Conservation (phyloP, 2,329 filamentous ascomycete genomes). For the Penicillium sp. region DNA sequence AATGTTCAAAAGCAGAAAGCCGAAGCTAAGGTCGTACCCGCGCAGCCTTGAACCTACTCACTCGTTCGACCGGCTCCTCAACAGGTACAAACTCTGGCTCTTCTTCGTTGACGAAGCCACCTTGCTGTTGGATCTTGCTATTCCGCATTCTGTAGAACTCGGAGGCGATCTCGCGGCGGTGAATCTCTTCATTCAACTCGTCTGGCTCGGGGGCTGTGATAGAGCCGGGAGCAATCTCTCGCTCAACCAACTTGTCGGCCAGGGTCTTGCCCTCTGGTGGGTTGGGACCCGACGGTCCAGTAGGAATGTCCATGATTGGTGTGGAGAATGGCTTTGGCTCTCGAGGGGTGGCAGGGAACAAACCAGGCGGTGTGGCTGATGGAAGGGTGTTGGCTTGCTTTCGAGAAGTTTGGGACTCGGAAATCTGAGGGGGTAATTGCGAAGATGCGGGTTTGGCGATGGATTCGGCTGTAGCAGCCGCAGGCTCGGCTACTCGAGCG, state of each 20-base stretch:
- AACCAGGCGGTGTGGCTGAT: slow-evolving; percentile 37
- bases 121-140: slow-evolving; percentile 79
- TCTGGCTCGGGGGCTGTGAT: slow-evolving; percentile 58
- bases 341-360: slow-evolving; percentile 47
- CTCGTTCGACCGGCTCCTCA: slow-evolving; percentile 58
- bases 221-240: slow-evolving; percentile 45
- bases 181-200: slow-evolving; percentile 73
- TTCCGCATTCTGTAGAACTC: slow-evolving; percentile 86
- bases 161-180: slow-evolving; percentile 77
- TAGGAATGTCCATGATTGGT: slow-evolving; percentile 39
- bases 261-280: slow-evolving; percentile 59
- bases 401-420: slow-evolving; percentile 27
- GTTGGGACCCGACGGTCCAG: slow-evolving; percentile 34
- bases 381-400: slow-evolving; percentile 32
- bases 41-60: slow-evolving; percentile 57
- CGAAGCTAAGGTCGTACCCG: slow-evolving; percentile 37
- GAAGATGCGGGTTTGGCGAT: slow-evolving; percentile 18
- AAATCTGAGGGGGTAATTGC: slow-evolving; percentile 26
- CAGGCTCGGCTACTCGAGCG: slow-evolving; percentile 30
- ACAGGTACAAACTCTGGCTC: slow-evolving; percentile 71
- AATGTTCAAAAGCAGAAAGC: background rate
- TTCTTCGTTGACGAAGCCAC: slow-evolving; percentile 78
- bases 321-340: slow-evolving; percentile 48
- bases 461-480: background rate
- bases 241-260: slow-evolving; percentile 64